Evolutionary conservation across 2,329 filamentous ascomycete species (phyloP), one percentile per base, ranked within the genome.

Genomic region (Epichloe gansuensis): DNA sequence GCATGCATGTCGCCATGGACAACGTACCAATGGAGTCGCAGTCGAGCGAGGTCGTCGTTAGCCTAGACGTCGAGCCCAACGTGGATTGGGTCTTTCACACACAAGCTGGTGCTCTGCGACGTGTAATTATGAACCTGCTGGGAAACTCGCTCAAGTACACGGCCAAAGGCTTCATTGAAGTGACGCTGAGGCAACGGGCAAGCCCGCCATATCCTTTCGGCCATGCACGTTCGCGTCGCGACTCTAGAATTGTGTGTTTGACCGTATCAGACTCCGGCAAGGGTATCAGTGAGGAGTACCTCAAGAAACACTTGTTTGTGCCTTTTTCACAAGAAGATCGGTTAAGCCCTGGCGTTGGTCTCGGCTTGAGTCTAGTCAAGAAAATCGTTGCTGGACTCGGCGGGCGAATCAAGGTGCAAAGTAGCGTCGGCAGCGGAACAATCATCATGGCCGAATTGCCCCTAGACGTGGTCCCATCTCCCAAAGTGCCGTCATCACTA

Each of bases 61-160:
- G 76, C 17, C 45, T 64, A 0, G 54, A 53, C 0, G 54, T 82
- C 13, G 71, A 75, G 3, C 70, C 69, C 49, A 57, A 69, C 60
- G 11, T 83, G 80, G 77, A 63, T 66, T 83, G 80, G 78, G 62
- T 67, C 1, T 81, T 80, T 58, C 67, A 73, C n/a, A 74, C 75
- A 0, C 75, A 83, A 46, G 72, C 77, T 0, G 80, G 81, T 0
- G 70, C 71, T 0, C 56, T 72, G 9, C 64, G 71, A 15, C 72
- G 79, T 1, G 76, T 84, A 21, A 67, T 83, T 23, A 81, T 83
- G 77, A 84, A 84, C 46, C 56, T 84, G 0, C 74, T 83, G 39
- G 78, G 79, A 5, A 84, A 84, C 58, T 71, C 81, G 0, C 70
- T 84, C 56, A 84, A 84, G 58, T 83, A 82, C 54, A 84, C 80